Percentiles rank a stretch among this genome's conserved stretches.
These are phyloP conservation scores for Simplicillium aogashimaense DNA, from an alignment of 2,329 filamentous ascomycete genomes.

Conservation along the genomic window DNA sequence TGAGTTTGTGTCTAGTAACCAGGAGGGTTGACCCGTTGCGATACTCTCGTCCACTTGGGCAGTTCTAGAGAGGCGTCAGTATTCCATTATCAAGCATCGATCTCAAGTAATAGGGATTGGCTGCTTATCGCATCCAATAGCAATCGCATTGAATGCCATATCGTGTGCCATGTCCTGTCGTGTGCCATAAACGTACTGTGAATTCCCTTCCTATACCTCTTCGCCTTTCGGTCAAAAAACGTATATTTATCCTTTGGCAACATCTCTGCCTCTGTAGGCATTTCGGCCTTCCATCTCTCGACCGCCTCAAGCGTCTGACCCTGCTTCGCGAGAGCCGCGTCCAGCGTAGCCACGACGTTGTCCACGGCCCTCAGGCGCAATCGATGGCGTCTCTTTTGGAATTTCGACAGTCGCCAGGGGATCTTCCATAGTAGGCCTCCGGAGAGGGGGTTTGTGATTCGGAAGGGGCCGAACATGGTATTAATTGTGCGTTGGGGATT, in stretches of 20 bases:
- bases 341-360: constrained; percentile 73
- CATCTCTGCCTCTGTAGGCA: constrained; percentile 96
- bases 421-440: constrained; percentile 92
- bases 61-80: constrained; percentile 47
- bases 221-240: constrained; percentile 92
- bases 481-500: background rate
- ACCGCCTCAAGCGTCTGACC: constrained; percentile 66
- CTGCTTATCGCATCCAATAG: background rate
- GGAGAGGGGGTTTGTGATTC: constrained; percentile 64
- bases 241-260: constrained; percentile 94
- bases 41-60: constrained; percentile 91
- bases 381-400: constrained; percentile 83
- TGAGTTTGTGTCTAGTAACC: constrained; percentile 55
- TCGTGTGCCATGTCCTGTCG: background rate
- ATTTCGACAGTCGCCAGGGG: constrained; percentile 87
- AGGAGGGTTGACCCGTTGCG: constrained; percentile 85
- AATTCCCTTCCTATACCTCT: constrained; percentile 91
- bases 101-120: too few species aligned
- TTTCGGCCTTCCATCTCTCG: constrained; percentile 86
- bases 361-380: constrained; percentile 79
- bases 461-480: constrained; percentile 75
- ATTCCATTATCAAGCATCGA: too few species aligned
- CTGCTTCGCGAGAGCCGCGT: constrained; percentile 65
- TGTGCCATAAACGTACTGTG: constrained; percentile 61
- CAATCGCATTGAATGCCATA: background rate